A percentile compares a stretch with the other conserved stretches of the same genome.
Conservation (phyloP, 345 rosid species). For the Noccaea caerulescens region DNA sequence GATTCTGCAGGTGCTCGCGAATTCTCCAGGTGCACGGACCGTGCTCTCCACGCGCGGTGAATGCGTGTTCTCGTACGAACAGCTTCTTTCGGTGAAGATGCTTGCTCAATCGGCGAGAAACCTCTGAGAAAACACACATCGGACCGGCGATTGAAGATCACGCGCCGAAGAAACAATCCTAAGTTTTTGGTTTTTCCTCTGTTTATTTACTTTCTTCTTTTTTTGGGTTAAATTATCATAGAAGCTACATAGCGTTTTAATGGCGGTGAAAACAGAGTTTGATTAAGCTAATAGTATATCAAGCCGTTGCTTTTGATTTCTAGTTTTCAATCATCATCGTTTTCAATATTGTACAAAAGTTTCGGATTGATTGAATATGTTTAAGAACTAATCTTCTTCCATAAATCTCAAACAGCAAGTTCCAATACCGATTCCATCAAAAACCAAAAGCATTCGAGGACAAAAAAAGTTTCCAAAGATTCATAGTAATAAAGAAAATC, state of each 20-base stretch:
- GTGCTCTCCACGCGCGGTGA: constrained; percentile 49
- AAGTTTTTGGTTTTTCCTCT: constrained; percentile 10
- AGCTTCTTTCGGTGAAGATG: constrained; percentile 47
- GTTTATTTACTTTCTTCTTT: neutral
- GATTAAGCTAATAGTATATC: neutral
- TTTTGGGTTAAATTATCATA: neutral
- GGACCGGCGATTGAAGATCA: too few species aligned
- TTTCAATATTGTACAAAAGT: constrained; percentile 3
- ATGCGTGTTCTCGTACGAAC: constrained; percentile 60
- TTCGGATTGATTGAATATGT: neutral
- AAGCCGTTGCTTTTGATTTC: neutral
- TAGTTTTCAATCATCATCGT: neutral
- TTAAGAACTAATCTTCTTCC: neutral
- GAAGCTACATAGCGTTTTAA: constrained; percentile 1
- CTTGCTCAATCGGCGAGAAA: constrained; percentile 25
- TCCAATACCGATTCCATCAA: neutral
- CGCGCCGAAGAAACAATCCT: neutral
- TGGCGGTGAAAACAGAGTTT: neutral
- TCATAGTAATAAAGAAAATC: neutral
- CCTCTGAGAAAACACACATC: constrained; percentile 11
- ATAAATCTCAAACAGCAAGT: neutral
- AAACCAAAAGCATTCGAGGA: neutral
- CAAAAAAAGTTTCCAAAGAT: neutral
- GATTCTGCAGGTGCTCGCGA: constrained; percentile 50
- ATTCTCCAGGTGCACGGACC: constrained; percentile 55